Conservation (phyloP, 495 filamentous ascomycete genomes). For the Penicillium atrosanguineum region DNA sequence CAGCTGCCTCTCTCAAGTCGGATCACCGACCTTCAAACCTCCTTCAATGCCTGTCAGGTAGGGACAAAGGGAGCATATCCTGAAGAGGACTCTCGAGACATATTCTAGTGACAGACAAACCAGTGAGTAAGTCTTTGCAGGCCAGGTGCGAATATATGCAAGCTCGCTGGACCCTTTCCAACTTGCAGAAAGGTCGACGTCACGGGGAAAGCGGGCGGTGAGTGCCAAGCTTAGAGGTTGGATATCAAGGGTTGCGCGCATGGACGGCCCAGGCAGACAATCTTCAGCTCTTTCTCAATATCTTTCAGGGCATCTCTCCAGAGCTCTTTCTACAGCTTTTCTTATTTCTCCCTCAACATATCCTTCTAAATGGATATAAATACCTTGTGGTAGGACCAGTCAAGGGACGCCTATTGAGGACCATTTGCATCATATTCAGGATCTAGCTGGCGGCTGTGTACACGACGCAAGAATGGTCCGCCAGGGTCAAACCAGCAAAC, state of each 20-base stretch:
- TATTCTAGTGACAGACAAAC: not conserved
- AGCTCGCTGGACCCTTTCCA: not conserved
- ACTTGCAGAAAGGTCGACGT: slow-evolving; percentile 24
- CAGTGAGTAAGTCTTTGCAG: not conserved
- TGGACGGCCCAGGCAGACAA: too few species aligned
- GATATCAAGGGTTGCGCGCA: not conserved
- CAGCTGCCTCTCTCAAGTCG: slow-evolving; percentile 13
- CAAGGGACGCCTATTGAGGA: too few species aligned
- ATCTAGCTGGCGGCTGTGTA: too few species aligned
- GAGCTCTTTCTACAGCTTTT: too few species aligned
- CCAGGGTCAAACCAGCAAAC: too few species aligned
- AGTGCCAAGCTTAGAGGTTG: not conserved
- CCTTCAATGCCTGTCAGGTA: slow-evolving; percentile 19
- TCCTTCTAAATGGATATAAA: too few species aligned
- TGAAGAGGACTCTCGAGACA: slow-evolving; percentile 9
- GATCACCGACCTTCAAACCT: slow-evolving; percentile 29
- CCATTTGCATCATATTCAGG: too few species aligned
- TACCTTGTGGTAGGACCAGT: too few species aligned
- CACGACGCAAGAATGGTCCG: too few species aligned
- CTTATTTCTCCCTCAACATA: too few species aligned
- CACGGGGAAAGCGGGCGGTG: slow-evolving; percentile 15
- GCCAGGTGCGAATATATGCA: not conserved
- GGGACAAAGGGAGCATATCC: slow-evolving; percentile 28
- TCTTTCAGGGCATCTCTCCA: too few species aligned
- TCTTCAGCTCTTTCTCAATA: too few species aligned